phyloP scores from a whole-genome alignment of 768 basidiomycete species.

The Boletus coccyginus region DNA sequence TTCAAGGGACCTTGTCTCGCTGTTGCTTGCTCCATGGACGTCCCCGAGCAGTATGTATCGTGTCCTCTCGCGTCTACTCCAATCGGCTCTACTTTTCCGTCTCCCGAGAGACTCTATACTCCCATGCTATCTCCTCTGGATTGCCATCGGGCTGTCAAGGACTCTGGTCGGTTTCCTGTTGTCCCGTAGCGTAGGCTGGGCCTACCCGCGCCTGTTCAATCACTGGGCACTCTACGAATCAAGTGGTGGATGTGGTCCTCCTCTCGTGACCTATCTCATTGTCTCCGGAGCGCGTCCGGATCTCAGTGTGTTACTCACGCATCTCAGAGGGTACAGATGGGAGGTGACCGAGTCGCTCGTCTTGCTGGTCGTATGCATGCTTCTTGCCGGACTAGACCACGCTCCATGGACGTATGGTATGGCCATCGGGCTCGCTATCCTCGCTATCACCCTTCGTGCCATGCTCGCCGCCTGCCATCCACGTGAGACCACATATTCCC shows the following conservation, averaged over 20 bases:
- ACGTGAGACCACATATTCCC: not conserved
- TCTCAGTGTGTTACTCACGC: not conserved
- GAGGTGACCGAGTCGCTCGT: constrained; percentile 14
- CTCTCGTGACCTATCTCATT: constrained; percentile 25
- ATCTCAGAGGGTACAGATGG: constrained; percentile 12
- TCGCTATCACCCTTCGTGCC: constrained; percentile 16
- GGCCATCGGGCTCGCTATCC: constrained; percentile 25
- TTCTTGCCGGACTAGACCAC: constrained; percentile 29
- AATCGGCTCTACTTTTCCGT: constrained; percentile 13
- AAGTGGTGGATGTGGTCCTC: constrained; percentile 37
- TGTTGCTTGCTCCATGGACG: constrained; percentile 39
- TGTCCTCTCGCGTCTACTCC: constrained; percentile 21
- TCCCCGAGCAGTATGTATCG: constrained; percentile 22
- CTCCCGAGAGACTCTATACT: constrained; percentile 5
- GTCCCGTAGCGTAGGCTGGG: constrained; percentile 35
- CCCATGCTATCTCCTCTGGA: constrained; percentile 22
- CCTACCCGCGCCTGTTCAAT: constrained; percentile 36
- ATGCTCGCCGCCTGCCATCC: not conserved
- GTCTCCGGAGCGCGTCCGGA: constrained; percentile 15
- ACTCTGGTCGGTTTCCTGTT: constrained; percentile 22
- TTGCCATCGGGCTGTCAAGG: constrained; percentile 17
- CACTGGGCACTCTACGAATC: constrained; percentile 41
- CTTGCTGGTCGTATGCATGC: constrained; percentile 7
- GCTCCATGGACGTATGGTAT: constrained; percentile 41
- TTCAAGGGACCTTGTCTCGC: constrained; percentile 29